Base-by-base conservation (phyloP, 805 yeast species). In the Cyberlindnera nakhonratchasimensis region DNA sequence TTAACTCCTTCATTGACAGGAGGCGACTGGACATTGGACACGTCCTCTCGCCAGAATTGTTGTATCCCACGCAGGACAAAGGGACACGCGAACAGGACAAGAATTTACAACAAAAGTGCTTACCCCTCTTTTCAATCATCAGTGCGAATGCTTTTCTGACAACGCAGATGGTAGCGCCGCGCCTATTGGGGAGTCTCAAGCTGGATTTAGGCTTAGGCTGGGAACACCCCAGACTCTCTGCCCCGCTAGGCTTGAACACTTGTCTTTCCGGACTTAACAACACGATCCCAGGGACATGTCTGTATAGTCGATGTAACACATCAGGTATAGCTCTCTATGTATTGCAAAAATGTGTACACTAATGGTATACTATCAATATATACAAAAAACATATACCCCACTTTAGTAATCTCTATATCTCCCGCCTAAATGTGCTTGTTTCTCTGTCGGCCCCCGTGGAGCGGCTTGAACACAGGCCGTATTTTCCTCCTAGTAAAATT, bases 81-180 rank as follows among this genome's bases (percentile, higher is more conserved):
- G 32, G 32, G 32, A 14, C 19, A 14, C n/a, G 9, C 20, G 32
- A 28, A 6, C 9, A 7, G 20, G 19, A 12, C 20, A 6, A 5
- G 12, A 16, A 11, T 29, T n/a, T n/a, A n/a, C n/a, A n/a, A n/a
- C n/a, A n/a, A n/a, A n/a, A n/a, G 32, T 7, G 8, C 32, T 29
- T 31, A 31, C 34, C 34, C 34, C 34, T 31, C 34, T 31, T 31
- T 31, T 31, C 34, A 29, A 29, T 26, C 29, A 26, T 26, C 6
- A 12, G 34, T 31, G 34, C 23, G 34, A 24, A 31, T 23, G 10
- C 34, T 6, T 20, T 17, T 16, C 25, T 8, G 25, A 17, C 19
- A 19, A 17, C 30, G 30, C n/a, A n/a, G 14, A 14, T 6, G 32
- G 20, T 29, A 30, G 34, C 34, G 34, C 34, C 34, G 34, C 34